These are phyloP conservation scores for Ogataea methanolica DNA, from an alignment of 805 yeast genomes.

Conservation along the genomic window DNA sequence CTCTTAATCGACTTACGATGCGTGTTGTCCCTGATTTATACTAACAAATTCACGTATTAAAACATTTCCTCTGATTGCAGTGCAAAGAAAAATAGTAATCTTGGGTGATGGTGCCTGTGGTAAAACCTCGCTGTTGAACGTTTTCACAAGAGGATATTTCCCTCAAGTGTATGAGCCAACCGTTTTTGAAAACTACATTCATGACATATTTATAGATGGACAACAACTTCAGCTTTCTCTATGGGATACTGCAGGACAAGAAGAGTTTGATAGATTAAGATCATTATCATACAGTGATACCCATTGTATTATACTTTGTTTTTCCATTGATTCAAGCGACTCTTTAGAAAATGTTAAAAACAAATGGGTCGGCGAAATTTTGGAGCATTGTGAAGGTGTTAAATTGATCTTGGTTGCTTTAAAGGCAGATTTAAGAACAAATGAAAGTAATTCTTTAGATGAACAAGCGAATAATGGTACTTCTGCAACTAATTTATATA, in stretches of 20 bases:
- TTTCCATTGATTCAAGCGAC: constrained; percentile 89
- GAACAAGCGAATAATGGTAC: constrained; percentile 20
- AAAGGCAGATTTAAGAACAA: constrained; percentile 85
- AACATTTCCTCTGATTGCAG: constrained; percentile 27
- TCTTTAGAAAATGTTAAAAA: constrained; percentile 92
- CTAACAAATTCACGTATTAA: not conserved
- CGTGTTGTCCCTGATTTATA: not conserved
- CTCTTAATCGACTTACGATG: not conserved
- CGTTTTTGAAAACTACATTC: constrained; percentile 94
- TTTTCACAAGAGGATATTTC: constrained; percentile 94
- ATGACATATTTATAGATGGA: constrained; percentile 93
- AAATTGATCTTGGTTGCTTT: constrained; percentile 89
- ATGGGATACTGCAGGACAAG: constrained; percentile 99
- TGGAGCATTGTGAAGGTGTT: constrained; percentile 96
- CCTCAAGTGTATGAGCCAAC: constrained; percentile 99
- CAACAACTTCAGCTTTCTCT: constrained; percentile 86
- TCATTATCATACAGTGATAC: constrained; percentile 92
- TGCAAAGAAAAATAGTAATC: constrained; percentile 89
- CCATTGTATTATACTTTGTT: constrained; percentile 94
- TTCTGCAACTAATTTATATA: constrained; percentile 17
- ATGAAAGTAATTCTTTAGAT: constrained; percentile 36
- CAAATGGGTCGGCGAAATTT: constrained; percentile 95
- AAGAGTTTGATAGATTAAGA: constrained; percentile 91
- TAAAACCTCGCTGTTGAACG: constrained; percentile 89
- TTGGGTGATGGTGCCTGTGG: constrained; percentile 99